phyloP scores from a whole-genome alignment of 163 green algal genomes.

The Chlamydomonas reinhardtii region DNA sequence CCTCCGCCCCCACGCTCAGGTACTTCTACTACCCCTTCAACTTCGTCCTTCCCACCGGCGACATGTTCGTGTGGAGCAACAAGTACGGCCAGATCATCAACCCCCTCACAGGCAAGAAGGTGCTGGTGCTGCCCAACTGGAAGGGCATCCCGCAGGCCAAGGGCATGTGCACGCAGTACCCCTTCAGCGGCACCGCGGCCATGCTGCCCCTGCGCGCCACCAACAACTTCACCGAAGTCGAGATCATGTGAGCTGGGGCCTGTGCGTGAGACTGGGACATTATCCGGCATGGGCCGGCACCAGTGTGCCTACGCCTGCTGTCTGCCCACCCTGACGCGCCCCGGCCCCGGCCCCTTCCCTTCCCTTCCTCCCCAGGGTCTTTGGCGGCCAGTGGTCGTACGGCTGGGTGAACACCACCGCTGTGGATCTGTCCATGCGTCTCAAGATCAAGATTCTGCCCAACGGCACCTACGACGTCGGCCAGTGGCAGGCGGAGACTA shows the following conservation, averaged over 20 bases:
- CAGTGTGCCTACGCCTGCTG: too few species aligned
- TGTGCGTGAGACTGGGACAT: too few species aligned
- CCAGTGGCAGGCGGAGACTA: constrained; percentile 36
- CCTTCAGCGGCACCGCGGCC: constrained; percentile 30
- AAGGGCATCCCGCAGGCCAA: constrained; percentile 16
- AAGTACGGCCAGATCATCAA: constrained; percentile 50
- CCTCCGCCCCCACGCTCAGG: neutral
- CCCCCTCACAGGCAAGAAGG: constrained; percentile 13
- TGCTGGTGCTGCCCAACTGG: constrained; percentile 21
- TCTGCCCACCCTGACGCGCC: too few species aligned
- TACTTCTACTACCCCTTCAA: constrained; percentile 56
- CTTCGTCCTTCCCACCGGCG: constrained; percentile 41
- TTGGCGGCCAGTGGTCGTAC: constrained; percentile 39
- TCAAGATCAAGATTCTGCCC: constrained; percentile 17
- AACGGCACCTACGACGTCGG: constrained; percentile 23
- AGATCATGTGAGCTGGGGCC: constrained; percentile 45
- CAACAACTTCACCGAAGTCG: constrained; percentile 28
- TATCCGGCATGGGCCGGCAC: too few species aligned
- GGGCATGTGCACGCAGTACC: constrained; percentile 43
- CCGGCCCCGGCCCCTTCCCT: neutral
- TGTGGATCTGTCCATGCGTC: constrained; percentile 27
- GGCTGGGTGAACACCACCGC: constrained; percentile 48
- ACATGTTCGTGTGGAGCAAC: constrained; percentile 51
- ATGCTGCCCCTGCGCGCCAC: constrained; percentile 42
- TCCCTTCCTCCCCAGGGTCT: constrained; percentile 4